Conservation (phyloP, 768 basidiomycete species). For the Psilocybe sp. region DNA sequence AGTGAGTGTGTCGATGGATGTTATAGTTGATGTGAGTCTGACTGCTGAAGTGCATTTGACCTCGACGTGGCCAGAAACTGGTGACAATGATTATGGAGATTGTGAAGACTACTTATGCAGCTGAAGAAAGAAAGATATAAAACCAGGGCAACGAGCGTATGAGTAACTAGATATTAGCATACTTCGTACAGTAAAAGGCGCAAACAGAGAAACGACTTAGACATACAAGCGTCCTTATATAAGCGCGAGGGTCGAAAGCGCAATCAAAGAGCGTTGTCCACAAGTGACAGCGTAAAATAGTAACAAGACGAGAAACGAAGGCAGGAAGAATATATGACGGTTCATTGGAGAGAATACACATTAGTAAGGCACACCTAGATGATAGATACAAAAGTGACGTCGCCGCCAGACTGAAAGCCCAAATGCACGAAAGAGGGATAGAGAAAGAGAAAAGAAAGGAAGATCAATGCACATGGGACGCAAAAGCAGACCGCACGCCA, state of each 20-base stretch:
- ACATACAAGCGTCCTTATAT: not conserved
- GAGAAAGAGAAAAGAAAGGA: not conserved
- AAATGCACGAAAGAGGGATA: not conserved
- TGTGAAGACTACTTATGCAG: no score
- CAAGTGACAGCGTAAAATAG: not conserved
- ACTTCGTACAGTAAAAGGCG: not conserved
- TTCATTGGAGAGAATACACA: no score
- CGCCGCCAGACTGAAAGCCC: no score
- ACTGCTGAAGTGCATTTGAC: no score
- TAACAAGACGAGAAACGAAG: not conserved
- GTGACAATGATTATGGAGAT: no score
- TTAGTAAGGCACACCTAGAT: no score
- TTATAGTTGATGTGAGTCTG: no score
- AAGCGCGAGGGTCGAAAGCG: not conserved
- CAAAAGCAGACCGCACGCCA: not conserved
- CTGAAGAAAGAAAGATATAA: no score
- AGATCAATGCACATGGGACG: not conserved
- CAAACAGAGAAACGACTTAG: not conserved
- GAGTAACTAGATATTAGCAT: no score
- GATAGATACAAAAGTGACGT: no score
- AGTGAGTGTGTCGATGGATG: no score
- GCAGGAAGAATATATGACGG: not conserved
- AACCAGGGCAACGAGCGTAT: not conserved
- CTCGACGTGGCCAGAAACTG: no score
- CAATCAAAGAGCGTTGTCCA: not conserved